phyloP scores from a whole-genome alignment of 495 filamentous ascomycete genomes.

The Evernia prunastri region DNA sequence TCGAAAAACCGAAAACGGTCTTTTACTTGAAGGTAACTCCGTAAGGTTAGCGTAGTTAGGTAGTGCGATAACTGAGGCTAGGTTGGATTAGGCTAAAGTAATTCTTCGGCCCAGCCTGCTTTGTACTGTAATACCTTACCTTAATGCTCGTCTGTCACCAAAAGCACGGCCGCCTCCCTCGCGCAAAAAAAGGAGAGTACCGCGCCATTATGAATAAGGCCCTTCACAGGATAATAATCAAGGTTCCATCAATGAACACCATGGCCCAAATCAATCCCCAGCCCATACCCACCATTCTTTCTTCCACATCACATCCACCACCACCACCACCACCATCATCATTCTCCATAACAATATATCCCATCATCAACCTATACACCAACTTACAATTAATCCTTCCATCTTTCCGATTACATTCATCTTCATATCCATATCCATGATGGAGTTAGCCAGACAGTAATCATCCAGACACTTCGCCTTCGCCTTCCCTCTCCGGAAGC shows the following conservation, averaged over 20 bases:
- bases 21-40: no score
- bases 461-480: background rate
- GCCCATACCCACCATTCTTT: constrained; percentile 5
- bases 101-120: background rate
- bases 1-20: no score
- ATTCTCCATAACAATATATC: constrained; percentile 6
- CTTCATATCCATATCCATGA: background rate
- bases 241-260: constrained; percentile 11
- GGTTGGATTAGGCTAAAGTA: background rate
- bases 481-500: background rate
- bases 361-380: constrained; percentile 10
- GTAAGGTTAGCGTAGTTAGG: no score
- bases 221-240: constrained; percentile 17
- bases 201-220: constrained; percentile 8
- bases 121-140: no score
- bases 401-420: no score
- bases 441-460: background rate
- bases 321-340: constrained; percentile 18
- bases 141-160: background rate
- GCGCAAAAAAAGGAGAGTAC: constrained; percentile 5
- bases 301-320: constrained; percentile 4
- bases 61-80: background rate
- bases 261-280: constrained; percentile 8
- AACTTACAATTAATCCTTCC: constrained; percentile 7
- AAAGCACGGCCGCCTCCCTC: background rate